Evolutionary conservation across 257 asterid species (phyloP).

Genomic region (Solanum tacnaense): DNA sequence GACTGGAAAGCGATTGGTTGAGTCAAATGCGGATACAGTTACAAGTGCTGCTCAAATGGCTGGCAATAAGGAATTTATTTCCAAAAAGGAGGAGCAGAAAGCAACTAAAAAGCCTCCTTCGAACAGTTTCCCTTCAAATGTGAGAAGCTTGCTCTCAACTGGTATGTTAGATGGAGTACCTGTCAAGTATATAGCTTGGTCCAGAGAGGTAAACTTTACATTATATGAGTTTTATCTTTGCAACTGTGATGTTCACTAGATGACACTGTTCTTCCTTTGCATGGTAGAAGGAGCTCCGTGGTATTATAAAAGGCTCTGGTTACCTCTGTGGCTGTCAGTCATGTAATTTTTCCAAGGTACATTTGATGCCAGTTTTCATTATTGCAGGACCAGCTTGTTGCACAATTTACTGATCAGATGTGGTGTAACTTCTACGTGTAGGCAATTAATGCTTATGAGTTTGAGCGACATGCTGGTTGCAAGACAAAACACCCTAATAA

Average conservation of each 20-base stretch:
- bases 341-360: slow-evolving; percentile 22
- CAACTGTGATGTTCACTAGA: background rate
- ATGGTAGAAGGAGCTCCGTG: slow-evolving; percentile 22
- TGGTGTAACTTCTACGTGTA: background rate
- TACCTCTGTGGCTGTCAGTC: slow-evolving; percentile 26
- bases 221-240: background rate
- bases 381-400: background rate
- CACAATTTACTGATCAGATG: background rate
- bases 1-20: background rate
- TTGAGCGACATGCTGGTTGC: slow-evolving; percentile 32
- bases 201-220: slow-evolving; percentile 10
- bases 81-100: slow-evolving; percentile 11
- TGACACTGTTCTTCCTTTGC: background rate
- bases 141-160: slow-evolving; percentile 20
- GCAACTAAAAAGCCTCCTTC: slow-evolving; percentile 8
- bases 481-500: slow-evolving; percentile 28
- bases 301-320: slow-evolving; percentile 21
- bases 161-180: slow-evolving; percentile 21
- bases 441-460: slow-evolving; percentile 30
- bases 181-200: slow-evolving; percentile 20
- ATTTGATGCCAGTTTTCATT: background rate
- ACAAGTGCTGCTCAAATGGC: background rate
- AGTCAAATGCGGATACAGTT: slow-evolving; percentile 5
- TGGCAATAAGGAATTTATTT: background rate
- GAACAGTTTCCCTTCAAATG: slow-evolving; percentile 21